These are phyloP conservation scores for Pyrenula massariospora DNA, from an alignment of 495 filamentous ascomycete species.

Conservation along the genomic window DNA sequence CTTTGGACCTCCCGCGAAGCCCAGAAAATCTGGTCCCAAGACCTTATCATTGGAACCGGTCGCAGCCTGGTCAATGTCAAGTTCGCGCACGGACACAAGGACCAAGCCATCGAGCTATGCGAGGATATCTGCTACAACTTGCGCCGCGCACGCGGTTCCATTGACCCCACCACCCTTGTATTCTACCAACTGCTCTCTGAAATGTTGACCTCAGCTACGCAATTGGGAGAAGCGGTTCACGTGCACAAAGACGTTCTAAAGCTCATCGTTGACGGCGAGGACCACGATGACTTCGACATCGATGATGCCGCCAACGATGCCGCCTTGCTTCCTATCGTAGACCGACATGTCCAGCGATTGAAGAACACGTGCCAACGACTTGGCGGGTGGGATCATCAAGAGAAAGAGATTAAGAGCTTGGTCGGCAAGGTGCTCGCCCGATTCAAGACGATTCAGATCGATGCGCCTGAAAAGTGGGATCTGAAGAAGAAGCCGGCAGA, in stretches of 20 bases:
- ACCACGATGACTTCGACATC: slow-evolving; percentile 14
- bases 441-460: not conserved
- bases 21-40: slow-evolving; percentile 43
- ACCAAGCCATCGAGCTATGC: slow-evolving; percentile 39
- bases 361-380: not conserved
- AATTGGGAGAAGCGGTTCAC: slow-evolving; percentile 36
- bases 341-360: not conserved
- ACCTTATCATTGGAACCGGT: slow-evolving; percentile 42
- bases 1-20: slow-evolving; percentile 52
- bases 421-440: not conserved
- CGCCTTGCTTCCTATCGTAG: not conserved
- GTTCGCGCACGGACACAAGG: slow-evolving; percentile 30
- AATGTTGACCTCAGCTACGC: slow-evolving; percentile 36
- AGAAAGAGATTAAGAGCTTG: not conserved
- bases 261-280: slow-evolving; percentile 31
- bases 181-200: slow-evolving; percentile 44
- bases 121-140: slow-evolving; percentile 55
- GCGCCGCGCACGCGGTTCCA: slow-evolving; percentile 42
- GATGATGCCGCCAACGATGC: not conserved
- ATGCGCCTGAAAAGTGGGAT: not conserved
- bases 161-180: slow-evolving; percentile 40
- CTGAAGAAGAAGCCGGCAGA: not conserved
- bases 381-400: not conserved
- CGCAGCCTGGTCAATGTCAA: slow-evolving; percentile 45
- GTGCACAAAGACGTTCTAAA: slow-evolving; percentile 45